Evolutionary conservation across 331 rosid species (phyloP).

Genomic region (Cydonia oblonga): DNA sequence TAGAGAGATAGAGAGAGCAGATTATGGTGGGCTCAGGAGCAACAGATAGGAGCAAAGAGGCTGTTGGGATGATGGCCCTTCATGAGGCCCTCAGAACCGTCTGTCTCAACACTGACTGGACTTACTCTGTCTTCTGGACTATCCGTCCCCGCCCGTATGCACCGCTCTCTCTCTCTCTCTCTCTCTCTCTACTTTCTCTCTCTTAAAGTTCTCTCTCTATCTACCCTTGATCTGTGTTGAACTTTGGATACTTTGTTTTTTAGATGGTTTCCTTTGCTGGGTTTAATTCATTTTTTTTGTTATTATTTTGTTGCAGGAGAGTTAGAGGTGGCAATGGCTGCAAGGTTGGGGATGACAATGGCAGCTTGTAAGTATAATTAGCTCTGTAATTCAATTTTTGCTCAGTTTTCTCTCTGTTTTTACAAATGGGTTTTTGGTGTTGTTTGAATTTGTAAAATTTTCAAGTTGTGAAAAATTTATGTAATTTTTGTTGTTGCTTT

Average conservation of each 20-base stretch:
- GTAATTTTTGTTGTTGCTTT: background rate
- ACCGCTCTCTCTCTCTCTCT: background rate
- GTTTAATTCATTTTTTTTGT: background rate
- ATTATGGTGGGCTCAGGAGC: slow-evolving; percentile 94
- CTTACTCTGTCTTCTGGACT: slow-evolving; percentile 99
- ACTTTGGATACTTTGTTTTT: slow-evolving; percentile 3
- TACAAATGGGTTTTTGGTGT: background rate
- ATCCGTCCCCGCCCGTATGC: slow-evolving; percentile 99
- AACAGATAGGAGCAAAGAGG: slow-evolving; percentile 98
- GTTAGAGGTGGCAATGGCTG: slow-evolving; percentile 96
- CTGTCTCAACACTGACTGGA: slow-evolving; percentile 98
- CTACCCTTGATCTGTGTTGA: background rate
- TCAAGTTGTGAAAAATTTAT: background rate
- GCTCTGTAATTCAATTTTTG: background rate
- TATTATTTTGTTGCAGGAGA: slow-evolving; percentile 46
- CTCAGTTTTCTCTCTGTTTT: background rate
- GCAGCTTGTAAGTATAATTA: slow-evolving; percentile 76
- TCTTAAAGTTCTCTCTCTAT: background rate
- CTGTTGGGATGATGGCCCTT: slow-evolving; percentile 99
- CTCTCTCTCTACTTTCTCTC: background rate
- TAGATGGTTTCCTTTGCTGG: slow-evolving; percentile 25
- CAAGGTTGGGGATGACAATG: slow-evolving; percentile 97
- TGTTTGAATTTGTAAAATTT: no score
- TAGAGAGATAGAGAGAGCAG: slow-evolving; percentile 27
- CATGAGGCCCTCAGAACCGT: slow-evolving; percentile 99